Conservation (phyloP, 176 grass and related monocot species). For the Musa itinerans region DNA sequence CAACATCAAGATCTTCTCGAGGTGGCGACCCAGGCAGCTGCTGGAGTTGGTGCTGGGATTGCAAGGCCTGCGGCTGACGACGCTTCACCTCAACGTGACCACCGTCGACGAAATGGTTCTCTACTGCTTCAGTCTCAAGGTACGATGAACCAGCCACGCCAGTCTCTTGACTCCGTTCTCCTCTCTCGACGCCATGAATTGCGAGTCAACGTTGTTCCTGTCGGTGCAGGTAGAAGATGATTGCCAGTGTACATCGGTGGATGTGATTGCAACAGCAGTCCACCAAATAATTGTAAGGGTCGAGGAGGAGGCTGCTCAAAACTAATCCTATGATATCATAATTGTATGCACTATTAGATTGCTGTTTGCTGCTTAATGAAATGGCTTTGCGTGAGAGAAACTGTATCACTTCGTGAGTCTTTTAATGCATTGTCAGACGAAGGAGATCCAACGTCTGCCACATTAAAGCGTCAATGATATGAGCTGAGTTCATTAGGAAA, state of each 20-base stretch:
- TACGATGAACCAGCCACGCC: not conserved
- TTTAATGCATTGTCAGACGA: not conserved
- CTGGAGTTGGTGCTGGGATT: constrained; percentile 38
- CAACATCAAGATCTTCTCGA: constrained; percentile 28
- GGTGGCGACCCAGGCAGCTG: constrained; percentile 43
- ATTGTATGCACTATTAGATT: not conserved
- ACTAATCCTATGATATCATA: not conserved
- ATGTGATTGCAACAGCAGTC: constrained; percentile 10
- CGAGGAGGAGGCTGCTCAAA: not conserved
- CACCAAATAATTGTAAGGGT: constrained; percentile 11
- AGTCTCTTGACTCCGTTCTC: too few species aligned
- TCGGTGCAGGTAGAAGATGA: constrained; percentile 8
- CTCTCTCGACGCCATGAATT: too few species aligned
- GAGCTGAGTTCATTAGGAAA: too few species aligned
- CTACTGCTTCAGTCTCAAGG: constrained; percentile 42
- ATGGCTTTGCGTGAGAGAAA: not conserved
- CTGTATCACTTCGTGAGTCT: not conserved
- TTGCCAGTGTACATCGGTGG: constrained; percentile 10
- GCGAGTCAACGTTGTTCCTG: too few species aligned
- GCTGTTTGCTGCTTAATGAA: not conserved
- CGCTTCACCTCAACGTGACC: constrained; percentile 33
- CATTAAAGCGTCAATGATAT: too few species aligned
- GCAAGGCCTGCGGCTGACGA: constrained; percentile 24
- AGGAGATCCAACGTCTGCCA: too few species aligned
- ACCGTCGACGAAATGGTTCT: constrained; percentile 29